Evolutionary conservation across 345 rosid genomes (phyloP).

Genomic region (Durio zibethinus): DNA sequence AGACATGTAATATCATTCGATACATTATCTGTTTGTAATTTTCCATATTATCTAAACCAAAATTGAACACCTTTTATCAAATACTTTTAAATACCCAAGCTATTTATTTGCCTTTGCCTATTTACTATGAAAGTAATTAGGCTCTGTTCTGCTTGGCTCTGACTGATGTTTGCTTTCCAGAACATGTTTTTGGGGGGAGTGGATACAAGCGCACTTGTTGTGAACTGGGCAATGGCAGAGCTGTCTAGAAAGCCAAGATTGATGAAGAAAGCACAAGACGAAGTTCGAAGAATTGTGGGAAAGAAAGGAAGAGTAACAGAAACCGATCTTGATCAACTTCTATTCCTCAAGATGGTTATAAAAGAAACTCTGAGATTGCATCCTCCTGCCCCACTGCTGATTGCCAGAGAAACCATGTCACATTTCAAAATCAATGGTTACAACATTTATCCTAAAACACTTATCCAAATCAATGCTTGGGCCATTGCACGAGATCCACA

Average conservation of each 20-base stretch:
- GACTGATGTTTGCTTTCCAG: slow-evolving; percentile 21
- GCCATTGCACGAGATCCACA: slow-evolving; percentile 46
- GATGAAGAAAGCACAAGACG: slow-evolving; percentile 61
- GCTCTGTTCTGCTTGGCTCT: background rate
- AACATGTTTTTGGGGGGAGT: slow-evolving; percentile 51
- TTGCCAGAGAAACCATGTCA: slow-evolving; percentile 39
- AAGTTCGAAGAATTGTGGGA: slow-evolving; percentile 39
- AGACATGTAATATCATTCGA: background rate
- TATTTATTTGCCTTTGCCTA: background rate
- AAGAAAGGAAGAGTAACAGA: slow-evolving; percentile 32
- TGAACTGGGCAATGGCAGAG: slow-evolving; percentile 70
- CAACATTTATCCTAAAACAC: slow-evolving; percentile 33
- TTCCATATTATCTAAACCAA: background rate
- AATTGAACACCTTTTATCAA: too few relatives aligned
- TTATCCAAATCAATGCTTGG: slow-evolving; percentile 43
- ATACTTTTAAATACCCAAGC: too few relatives aligned
- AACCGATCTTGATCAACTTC: slow-evolving; percentile 32
- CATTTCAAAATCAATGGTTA: slow-evolving; percentile 34
- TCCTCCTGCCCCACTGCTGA: slow-evolving; percentile 48
- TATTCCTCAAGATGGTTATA: slow-evolving; percentile 37
- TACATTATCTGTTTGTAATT: background rate
- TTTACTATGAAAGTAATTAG: background rate
- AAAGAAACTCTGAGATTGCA: slow-evolving; percentile 56
- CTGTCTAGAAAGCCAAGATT: slow-evolving; percentile 36
- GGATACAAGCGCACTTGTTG: slow-evolving; percentile 41